Evolutionary conservation across 768 basidiomycete species (phyloP).

Genomic region (Clitopilus passeckerianus): DNA sequence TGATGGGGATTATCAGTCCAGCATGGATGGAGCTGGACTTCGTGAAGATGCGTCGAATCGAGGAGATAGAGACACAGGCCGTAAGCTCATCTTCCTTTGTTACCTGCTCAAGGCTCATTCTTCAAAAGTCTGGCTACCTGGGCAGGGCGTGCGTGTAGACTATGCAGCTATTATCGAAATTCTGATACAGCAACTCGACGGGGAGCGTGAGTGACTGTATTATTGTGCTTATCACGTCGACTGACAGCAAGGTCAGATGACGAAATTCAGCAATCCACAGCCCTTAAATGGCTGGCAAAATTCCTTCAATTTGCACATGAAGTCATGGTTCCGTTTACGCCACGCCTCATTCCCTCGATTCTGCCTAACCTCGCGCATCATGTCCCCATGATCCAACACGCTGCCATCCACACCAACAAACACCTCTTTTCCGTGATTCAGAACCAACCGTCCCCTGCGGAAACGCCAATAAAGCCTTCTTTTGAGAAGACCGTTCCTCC

Average conservation of each 20-base stretch:
- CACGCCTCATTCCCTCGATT: conserved; percentile 87
- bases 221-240: conserved; percentile 4
- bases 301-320: conserved; percentile 85
- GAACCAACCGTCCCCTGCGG: conserved; percentile 69
- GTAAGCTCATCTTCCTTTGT: conserved; percentile 28
- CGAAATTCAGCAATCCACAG: conserved; percentile 91
- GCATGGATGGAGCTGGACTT: conserved; percentile 1
- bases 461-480: conserved; percentile 28
- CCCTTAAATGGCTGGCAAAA: conserved; percentile 90
- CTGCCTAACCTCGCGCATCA: conserved; percentile 94
- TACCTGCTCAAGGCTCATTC: conserved; percentile 8
- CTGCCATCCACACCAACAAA: conserved; percentile 84
- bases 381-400: conserved; percentile 80
- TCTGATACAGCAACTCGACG: conserved; percentile 78
- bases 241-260: conserved; percentile 54
- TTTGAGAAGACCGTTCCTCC: conserved; percentile 25
- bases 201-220: conserved; percentile 58
- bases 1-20: conserved; percentile 40
- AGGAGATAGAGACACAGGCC: conserved; percentile 60
- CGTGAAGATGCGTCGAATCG: conserved; percentile 25
- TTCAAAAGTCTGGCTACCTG: conserved; percentile 77
- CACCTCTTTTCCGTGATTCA: conserved; percentile 83
- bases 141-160: conserved; percentile 90
- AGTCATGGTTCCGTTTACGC: conserved; percentile 92
- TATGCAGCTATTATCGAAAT: conserved; percentile 93